Conservation (phyloP, 805 yeast genomes). For the Wickerhamiella alocasiicola region DNA sequence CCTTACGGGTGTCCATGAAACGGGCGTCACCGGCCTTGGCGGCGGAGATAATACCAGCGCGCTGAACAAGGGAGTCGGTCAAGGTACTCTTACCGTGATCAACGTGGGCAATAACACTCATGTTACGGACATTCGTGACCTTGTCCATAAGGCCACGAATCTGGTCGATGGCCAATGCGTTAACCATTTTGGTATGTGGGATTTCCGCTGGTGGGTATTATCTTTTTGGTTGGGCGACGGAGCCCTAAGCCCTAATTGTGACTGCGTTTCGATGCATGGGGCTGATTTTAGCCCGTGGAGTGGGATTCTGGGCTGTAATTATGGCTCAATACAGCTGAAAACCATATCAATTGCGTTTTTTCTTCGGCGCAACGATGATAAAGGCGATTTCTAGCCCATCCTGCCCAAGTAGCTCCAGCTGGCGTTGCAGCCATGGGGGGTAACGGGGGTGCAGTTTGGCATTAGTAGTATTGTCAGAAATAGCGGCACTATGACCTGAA, state of each 20-base stretch:
- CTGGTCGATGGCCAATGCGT: slow-evolving; percentile 40
- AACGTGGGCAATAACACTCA: slow-evolving; percentile 99
- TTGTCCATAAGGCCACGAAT: slow-evolving; percentile 99
- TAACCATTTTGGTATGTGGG: slow-evolving; percentile 21
- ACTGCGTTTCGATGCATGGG: too few species aligned
- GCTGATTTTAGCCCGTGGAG: too few species aligned
- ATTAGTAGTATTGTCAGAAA: too few species aligned
- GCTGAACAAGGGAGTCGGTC: slow-evolving; percentile 98
- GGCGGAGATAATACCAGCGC: slow-evolving; percentile 99
- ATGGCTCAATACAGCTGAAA: too few species aligned
- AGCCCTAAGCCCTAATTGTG: slow-evolving; percentile 13
- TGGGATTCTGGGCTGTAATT: too few species aligned
- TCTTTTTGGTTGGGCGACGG: not conserved
- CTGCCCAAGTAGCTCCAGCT: too few species aligned
- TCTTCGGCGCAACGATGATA: too few species aligned
- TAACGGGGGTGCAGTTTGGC: too few species aligned
- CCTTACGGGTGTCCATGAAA: slow-evolving; percentile 99
- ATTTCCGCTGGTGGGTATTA: not conserved
- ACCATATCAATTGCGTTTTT: too few species aligned
- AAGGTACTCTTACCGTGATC: slow-evolving; percentile 99
- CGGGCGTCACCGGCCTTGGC: slow-evolving; percentile 99
- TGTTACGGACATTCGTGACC: slow-evolving; percentile 99
- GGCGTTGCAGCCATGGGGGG: too few species aligned
- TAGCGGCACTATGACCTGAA: too few species aligned
- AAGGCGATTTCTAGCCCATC: too few species aligned